Conservation (phyloP, 805 yeast species). For the Metschnikowia rubicola region DNA sequence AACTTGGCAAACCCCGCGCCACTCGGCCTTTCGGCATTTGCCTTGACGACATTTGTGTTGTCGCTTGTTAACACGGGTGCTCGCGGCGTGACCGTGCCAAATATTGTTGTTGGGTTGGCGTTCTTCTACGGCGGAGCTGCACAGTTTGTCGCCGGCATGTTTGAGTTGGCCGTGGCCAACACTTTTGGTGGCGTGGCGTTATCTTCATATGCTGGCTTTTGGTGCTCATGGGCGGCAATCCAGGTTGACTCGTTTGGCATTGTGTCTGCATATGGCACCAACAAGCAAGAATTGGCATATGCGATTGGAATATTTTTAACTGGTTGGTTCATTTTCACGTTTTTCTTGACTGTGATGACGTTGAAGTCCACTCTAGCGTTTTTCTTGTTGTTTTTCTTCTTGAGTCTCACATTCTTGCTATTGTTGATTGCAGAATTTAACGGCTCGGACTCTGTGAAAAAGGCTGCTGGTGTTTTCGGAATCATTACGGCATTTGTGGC, state of each 20-base stretch:
- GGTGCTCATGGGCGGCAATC: constrained; percentile 73
- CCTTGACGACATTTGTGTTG: constrained; percentile 63
- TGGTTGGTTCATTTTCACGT: constrained; percentile 45
- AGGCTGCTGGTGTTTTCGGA: constrained; percentile 43
- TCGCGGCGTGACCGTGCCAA: constrained; percentile 60
- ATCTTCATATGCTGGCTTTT: constrained; percentile 65
- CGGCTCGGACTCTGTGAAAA: constrained; percentile 28
- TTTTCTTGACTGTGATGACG: constrained; percentile 39
- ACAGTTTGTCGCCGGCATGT: constrained; percentile 69
- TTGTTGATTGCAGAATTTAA: constrained; percentile 38
- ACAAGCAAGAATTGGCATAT: constrained; percentile 24
- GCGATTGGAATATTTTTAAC: constrained; percentile 39
- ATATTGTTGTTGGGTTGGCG: constrained; percentile 62
- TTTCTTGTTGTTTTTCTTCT: constrained; percentile 38
- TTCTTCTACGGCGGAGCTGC: constrained; percentile 71
- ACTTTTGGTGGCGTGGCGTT: constrained; percentile 71
- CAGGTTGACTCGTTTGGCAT: constrained; percentile 37
- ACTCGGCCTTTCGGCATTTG: constrained; percentile 68
- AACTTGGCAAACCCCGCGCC: constrained; percentile 71
- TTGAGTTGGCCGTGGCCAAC: constrained; percentile 73
- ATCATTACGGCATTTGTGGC: constrained; percentile 40
- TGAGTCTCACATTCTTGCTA: constrained; percentile 39
- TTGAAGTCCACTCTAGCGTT: constrained; percentile 43
- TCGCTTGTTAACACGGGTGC: constrained; percentile 63
- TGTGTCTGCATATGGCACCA: constrained; percentile 29